Evolutionary conservation across 2,329 filamentous ascomycete species (phyloP).

Genomic region (Cladosporium oxysporum): DNA sequence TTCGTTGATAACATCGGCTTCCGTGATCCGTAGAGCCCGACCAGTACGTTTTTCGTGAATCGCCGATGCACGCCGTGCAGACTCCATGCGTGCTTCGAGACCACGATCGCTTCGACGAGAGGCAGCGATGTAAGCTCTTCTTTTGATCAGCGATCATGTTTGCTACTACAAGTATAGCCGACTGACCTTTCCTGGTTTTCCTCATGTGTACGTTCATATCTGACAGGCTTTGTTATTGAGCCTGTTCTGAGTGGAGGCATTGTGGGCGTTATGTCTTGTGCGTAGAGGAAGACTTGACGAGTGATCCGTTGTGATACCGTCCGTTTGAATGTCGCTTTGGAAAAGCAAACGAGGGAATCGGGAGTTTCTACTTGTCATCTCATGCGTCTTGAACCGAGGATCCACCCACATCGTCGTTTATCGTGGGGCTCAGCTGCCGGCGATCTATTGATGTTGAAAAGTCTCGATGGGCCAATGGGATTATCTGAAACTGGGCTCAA

Average conservation of each 20-base stretch:
- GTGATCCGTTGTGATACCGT: not conserved
- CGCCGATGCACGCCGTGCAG: constrained; percentile 79
- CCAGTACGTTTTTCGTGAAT: constrained; percentile 90
- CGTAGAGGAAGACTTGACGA: not conserved
- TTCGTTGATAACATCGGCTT: constrained; percentile 84
- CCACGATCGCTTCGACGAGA: constrained; percentile 83
- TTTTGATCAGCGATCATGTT: not conserved
- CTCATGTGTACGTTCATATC: constrained; percentile 75
- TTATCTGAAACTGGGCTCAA: not conserved
- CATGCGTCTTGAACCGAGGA: not conserved
- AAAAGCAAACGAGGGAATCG: not conserved
- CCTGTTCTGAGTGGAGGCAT: not conserved
- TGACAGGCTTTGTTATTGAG: constrained; percentile 37
- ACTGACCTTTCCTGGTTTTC: constrained; percentile 73
- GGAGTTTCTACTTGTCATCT: not conserved
- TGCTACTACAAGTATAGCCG: not conserved
- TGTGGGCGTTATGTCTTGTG: not conserved
- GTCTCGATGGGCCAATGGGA: not conserved
- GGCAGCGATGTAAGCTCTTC: constrained; percentile 85
- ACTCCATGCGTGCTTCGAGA: constrained; percentile 86
- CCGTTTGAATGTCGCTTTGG: not conserved
- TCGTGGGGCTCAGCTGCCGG: not conserved
- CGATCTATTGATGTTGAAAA: not conserved
- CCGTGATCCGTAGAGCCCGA: constrained; percentile 75
- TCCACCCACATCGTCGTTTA: not conserved